phyloP scores from a whole-genome alignment of 176 grass and related monocot species.

The Carex littledalei region DNA sequence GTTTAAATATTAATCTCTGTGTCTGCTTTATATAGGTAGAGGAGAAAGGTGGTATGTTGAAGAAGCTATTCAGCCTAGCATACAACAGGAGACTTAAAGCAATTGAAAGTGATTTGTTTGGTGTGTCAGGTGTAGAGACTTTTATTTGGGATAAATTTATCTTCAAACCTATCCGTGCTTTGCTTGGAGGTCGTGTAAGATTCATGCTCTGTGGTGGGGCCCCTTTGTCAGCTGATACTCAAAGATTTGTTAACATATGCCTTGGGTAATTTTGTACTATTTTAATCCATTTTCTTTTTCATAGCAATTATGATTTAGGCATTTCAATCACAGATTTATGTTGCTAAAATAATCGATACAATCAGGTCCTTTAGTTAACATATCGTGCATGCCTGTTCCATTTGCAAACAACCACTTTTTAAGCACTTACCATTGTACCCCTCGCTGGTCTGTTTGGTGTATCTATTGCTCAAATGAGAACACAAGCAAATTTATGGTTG shows the following conservation, averaged over 20 bases:
- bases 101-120: slow-evolving; percentile 68
- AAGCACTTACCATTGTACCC: not conserved
- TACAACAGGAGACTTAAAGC: slow-evolving; percentile 56
- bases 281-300: not conserved
- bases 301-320: not conserved
- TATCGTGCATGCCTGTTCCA: not conserved
- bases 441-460: not conserved
- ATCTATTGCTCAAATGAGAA: not conserved
- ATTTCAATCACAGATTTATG: not conserved
- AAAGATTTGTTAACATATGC: slow-evolving; percentile 95
- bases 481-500: not conserved
- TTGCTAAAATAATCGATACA: not conserved
- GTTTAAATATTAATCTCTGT: slow-evolving; percentile 9
- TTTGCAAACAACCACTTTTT: not conserved
- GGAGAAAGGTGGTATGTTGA: slow-evolving; percentile 67
- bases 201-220: slow-evolving; percentile 87
- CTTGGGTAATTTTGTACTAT: slow-evolving; percentile 49
- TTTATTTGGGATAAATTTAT: slow-evolving; percentile 63
- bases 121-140: slow-evolving; percentile 56
- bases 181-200: slow-evolving; percentile 67
- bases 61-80: slow-evolving; percentile 64
- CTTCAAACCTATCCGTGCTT: slow-evolving; percentile 56
- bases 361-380: not conserved
- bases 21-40: slow-evolving; percentile 48
- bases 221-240: slow-evolving; percentile 66